phyloP scores from a whole-genome alignment of 805 yeast species.

The Teunomyces cretensis region DNA sequence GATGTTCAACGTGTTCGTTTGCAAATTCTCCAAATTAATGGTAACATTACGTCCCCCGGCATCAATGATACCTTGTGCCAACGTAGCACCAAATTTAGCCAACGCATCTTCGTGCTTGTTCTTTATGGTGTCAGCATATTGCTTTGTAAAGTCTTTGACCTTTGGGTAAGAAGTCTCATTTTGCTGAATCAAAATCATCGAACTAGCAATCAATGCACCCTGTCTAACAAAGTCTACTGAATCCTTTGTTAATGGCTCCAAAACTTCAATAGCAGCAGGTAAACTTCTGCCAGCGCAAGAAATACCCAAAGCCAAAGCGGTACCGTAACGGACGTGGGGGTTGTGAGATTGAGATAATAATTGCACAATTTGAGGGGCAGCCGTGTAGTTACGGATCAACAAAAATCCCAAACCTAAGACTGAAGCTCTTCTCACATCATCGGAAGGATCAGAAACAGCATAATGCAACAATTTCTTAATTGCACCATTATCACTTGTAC shows the following conservation, averaged over 20 bases:
- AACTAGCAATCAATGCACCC: conserved; percentile 89
- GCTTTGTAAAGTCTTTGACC: conserved; percentile 73
- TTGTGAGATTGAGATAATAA: conserved; percentile 90
- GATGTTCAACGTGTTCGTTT: conserved; percentile 86
- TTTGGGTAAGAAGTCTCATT: conserved; percentile 81
- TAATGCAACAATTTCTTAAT: conserved; percentile 82
- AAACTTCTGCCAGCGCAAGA: conserved; percentile 95
- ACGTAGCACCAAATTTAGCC: conserved; percentile 96
- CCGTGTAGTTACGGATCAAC: conserved; percentile 82
- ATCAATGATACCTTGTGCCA: conserved; percentile 96
- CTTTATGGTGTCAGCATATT: conserved; percentile 70
- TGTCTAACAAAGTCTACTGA: conserved; percentile 97
- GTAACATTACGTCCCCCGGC: conserved; percentile 99
- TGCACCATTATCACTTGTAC: conserved; percentile 89
- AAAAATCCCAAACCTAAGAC: conserved; percentile 91
- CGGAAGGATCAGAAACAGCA: conserved; percentile 95
- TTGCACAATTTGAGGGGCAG: conserved; percentile 94
- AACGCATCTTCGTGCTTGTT: conserved; percentile 94
- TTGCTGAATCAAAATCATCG: conserved; percentile 87
- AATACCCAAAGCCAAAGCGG: conserved; percentile 95
- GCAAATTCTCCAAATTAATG: conserved; percentile 81
- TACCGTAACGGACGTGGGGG: conserved; percentile 97
- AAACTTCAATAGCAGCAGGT: conserved; percentile 83
- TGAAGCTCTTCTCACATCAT: conserved; percentile 95
- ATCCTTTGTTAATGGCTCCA: conserved; percentile 90